Evolutionary conservation across 177 flowering plant species (phyloP), one percentile per base, ranked within the genome.

Genomic region (Tripterygium wilfordii): DNA sequence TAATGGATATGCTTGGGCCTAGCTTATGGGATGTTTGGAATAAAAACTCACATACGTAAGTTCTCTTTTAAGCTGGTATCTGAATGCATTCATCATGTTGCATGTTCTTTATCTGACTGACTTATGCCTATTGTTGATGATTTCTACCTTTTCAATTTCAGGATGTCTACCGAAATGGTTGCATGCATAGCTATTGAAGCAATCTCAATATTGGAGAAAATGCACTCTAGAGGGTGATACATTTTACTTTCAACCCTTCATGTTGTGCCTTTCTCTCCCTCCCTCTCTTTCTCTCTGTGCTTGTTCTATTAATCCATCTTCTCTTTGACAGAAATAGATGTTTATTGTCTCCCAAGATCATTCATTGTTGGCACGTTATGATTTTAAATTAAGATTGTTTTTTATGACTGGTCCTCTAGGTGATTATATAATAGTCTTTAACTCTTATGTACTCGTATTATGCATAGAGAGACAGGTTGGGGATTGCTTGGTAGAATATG

Each of bases 1-100:
- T 88, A 35, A 88, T 88, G 96, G 98, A 92, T 57, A 83, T 92
- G 78, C 85, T 92, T 57, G 98, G 98, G n/a, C 94, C 98, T 24
- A 92, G 95, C 53, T 52, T 92, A 15, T 91, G 96, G 95, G 96
- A 91, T 73, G 90, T 85, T 32, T 91, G 98, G 95, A 88, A 79
- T 64, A 80, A 60, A 50, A 76, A 72, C 35, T 66, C 82, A 25
- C 88, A 92, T 29, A 57, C 88, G 98, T 88, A 51, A 68, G 85
- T 64, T 39, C 32, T 27, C 24, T 54, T 45, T 25, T 8, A 44
- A 30, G 6, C 24, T 39, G 0, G 15, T 31, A 4, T 15, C 16
- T n/a, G 32, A 8, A 23, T 22, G 5, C 37, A 3, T 49, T 5
- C n/a, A 27, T 39, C n/a, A 26, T 45, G 4, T 30, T 30, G n/a